Percentiles rank a stretch among this genome's conserved stretches.
Conservation (phyloP, 2,329 filamentous ascomycete species). For the Xylariaceae sp. region DNA sequence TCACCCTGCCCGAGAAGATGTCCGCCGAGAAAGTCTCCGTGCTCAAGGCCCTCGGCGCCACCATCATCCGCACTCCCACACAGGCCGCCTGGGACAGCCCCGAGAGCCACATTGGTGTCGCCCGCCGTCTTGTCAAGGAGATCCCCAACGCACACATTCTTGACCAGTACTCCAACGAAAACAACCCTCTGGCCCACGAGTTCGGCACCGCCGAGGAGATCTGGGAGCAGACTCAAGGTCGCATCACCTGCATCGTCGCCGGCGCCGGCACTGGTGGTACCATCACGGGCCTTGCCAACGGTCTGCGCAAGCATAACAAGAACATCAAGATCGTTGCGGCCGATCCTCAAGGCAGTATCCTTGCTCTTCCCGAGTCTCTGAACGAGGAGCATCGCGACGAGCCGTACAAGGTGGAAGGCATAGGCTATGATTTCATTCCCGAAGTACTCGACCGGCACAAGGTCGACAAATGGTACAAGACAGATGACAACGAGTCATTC, state of each 20-base stretch:
- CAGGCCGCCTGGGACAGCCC: conserved; percentile 92
- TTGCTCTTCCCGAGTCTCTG: conserved; percentile 74
- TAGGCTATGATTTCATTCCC: conserved; percentile 97
- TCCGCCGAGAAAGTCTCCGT: conserved; percentile 97
- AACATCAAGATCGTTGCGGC: conserved; percentile 86
- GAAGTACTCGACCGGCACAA: conserved; percentile 78
- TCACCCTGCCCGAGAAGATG: conserved; percentile 99
- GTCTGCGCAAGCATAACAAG: conserved; percentile 81
- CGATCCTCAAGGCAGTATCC: conserved; percentile 86
- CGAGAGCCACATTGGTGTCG: conserved; percentile 96
- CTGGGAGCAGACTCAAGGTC: conserved; percentile 83
- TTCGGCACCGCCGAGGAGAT: conserved; percentile 93
- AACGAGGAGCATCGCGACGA: conserved; percentile 80
- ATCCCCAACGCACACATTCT: conserved; percentile 95
- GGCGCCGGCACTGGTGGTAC: conserved; percentile 95
- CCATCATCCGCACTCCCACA: conserved; percentile 95
- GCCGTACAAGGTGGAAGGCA: conserved; percentile 96
- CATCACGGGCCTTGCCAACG: conserved; percentile 82
- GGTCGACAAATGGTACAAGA: conserved; percentile 98
- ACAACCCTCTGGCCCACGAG: conserved; percentile 94
- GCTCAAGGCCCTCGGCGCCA: conserved; percentile 86
- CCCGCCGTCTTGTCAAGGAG: conserved; percentile 84
- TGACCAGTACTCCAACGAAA: conserved; percentile 87
- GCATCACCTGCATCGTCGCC: conserved; percentile 78
- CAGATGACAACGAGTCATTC: conserved; percentile 88